Percentiles rank a stretch among this genome's conserved stretches.
phyloP scores from a whole-genome alignment of 805 yeast genomes.

The Maudiozyma saulgeensis region DNA sequence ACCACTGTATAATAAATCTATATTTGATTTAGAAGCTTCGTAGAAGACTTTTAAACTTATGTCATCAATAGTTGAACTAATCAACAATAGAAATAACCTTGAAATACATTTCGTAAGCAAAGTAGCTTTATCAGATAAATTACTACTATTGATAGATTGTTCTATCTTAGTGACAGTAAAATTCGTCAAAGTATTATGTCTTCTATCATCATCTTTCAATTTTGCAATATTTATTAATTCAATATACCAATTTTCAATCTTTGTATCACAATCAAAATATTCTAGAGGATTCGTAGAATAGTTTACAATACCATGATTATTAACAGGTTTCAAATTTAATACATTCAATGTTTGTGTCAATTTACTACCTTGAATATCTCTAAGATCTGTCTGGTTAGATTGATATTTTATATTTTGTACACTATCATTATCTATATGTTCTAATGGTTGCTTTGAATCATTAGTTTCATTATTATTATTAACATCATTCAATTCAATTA shows the following conservation, averaged over 20 bases:
- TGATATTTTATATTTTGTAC: too few relatives aligned
- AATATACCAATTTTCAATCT: slow-evolving; percentile 28
- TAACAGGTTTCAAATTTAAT: neutral
- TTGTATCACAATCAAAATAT: slow-evolving; percentile 10
- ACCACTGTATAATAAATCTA: slow-evolving; percentile 57
- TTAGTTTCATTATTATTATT: slow-evolving; percentile 1
- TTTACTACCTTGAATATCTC: neutral
- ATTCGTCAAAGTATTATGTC: slow-evolving; percentile 12
- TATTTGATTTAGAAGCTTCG: slow-evolving; percentile 27
- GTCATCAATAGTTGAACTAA: slow-evolving; percentile 54
- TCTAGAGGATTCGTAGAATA: neutral
- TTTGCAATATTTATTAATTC: slow-evolving; percentile 26
- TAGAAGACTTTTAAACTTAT: slow-evolving; percentile 39
- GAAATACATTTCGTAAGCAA: slow-evolving; percentile 36
- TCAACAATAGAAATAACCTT: slow-evolving; percentile 60
- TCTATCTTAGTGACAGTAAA: slow-evolving; percentile 22
- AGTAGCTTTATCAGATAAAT: slow-evolving; percentile 13
- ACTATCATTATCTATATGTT: too few relatives aligned
- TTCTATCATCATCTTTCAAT: slow-evolving; percentile 24
- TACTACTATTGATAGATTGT: slow-evolving; percentile 5
- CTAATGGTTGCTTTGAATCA: neutral
- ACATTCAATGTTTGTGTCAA: neutral
- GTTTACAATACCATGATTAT: neutral
- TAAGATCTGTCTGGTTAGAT: neutral
- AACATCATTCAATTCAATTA: slow-evolving; percentile 24